These are phyloP conservation scores for Phyllosticta citrichinensis DNA, from an alignment of 2,329 filamentous ascomycete species.

Conservation along the genomic window DNA sequence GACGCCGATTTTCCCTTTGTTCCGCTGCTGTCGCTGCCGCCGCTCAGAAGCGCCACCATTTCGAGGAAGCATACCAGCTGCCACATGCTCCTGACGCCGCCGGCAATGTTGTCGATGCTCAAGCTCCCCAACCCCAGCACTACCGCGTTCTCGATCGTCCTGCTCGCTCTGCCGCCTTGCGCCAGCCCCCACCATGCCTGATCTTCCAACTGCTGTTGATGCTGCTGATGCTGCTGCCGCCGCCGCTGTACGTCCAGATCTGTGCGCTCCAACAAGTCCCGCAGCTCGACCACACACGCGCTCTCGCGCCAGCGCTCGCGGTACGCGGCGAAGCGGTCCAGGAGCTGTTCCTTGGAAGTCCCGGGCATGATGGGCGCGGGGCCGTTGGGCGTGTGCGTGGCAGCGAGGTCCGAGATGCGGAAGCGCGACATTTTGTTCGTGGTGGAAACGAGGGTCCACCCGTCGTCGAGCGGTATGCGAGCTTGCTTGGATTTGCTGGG, in stretches of 20 bases:
- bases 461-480: slow-evolving; percentile 21
- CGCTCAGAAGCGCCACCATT: slow-evolving; percentile 13
- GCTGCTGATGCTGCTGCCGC: background rate
- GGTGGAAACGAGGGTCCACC: slow-evolving; percentile 27
- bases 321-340: slow-evolving; percentile 2
- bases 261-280: background rate
- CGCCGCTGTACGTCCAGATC: background rate
- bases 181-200: background rate
- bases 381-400: slow-evolving; percentile 1
- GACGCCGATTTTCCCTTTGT: background rate
- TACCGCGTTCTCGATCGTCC: slow-evolving; percentile 17
- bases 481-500: slow-evolving; percentile 18
- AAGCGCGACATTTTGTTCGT: background rate
- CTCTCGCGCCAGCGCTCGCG: slow-evolving; percentile 9
- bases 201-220: background rate
- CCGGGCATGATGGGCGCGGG: slow-evolving; percentile 4
- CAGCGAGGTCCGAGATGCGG: slow-evolving; percentile 10
- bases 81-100: slow-evolving; percentile 18
- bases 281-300: slow-evolving; percentile 9
- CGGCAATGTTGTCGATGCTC: slow-evolving; percentile 7
- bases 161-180: background rate
- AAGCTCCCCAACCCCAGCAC: slow-evolving; percentile 20
- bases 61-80: slow-evolving; percentile 27
- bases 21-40: background rate
- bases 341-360: background rate